Evolutionary conservation across 2,329 filamentous ascomycete species (phyloP).

Genomic region (Ophioceras dolichostomum): DNA sequence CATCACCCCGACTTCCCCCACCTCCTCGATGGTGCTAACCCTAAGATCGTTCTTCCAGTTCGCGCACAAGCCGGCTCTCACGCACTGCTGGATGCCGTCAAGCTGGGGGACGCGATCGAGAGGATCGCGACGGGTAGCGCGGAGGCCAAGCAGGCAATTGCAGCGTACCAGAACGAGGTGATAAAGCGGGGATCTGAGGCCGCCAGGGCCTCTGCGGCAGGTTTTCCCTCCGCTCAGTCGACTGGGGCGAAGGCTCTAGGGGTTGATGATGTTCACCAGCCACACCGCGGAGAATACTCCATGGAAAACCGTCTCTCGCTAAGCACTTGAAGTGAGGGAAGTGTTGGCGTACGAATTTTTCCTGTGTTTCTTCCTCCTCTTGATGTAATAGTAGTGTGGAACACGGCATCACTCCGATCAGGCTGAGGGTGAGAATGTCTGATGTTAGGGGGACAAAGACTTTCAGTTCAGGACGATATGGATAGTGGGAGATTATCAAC

Average conservation of each 20-base stretch:
- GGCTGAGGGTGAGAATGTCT: too few species aligned
- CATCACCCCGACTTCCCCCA: background rate
- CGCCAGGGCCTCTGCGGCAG: constrained; percentile 2
- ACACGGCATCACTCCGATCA: too few species aligned
- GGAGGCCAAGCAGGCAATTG: constrained; percentile 6
- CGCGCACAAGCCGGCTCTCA: constrained; percentile 35
- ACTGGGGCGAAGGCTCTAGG: background rate
- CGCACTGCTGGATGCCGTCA: constrained; percentile 25
- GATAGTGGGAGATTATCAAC: too few species aligned
- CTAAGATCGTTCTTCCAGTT: constrained; percentile 15
- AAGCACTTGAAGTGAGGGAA: too few species aligned
- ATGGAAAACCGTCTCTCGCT: background rate
- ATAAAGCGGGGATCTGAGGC: constrained; percentile 12
- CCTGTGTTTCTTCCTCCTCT: too few species aligned
- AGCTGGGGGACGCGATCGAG: constrained; percentile 13
- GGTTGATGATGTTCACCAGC: background rate
- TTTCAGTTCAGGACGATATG: too few species aligned
- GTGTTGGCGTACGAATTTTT: too few species aligned
- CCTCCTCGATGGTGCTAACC: background rate
- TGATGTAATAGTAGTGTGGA: too few species aligned
- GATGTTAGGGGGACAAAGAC: too few species aligned
- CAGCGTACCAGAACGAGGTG: constrained; percentile 14
- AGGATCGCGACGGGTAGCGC: background rate
- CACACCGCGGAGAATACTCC: background rate
- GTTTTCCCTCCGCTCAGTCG: background rate